phyloP scores from a whole-genome alignment of 257 asterid genomes.

The Solanum tacnaense region DNA sequence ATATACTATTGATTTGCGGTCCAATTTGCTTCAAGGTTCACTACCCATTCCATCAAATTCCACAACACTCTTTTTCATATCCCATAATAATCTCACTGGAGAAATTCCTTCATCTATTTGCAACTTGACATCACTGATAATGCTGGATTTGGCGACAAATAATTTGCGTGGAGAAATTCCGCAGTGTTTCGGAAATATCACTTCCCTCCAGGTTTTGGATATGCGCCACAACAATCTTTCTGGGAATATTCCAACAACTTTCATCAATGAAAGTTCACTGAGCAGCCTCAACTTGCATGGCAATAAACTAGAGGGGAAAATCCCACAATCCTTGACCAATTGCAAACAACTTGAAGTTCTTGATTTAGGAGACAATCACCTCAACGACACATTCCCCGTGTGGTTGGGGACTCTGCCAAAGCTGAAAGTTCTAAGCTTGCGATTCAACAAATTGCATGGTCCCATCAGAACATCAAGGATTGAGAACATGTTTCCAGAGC shows the following conservation, averaged over 20 bases:
- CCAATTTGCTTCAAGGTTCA: not conserved
- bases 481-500: not conserved
- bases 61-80: fast-evolving
- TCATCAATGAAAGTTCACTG: not conserved
- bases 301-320: not conserved
- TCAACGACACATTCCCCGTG: not conserved
- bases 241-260: not conserved
- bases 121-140: not conserved
- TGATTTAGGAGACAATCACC: not conserved
- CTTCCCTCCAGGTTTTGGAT: not conserved
- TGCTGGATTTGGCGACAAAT: not conserved
- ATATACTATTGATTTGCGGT: not conserved
- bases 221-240: not conserved
- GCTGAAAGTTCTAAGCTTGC: not conserved
- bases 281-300: not conserved
- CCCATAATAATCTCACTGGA: not conserved
- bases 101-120: not conserved
- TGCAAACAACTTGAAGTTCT: not conserved
- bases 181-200: not conserved
- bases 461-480: not conserved
- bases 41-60: not conserved
- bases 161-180: not conserved
- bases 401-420: not conserved
- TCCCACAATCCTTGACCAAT: not conserved
- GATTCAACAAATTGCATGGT: not conserved